phyloP scores from a whole-genome alignment of 805 yeast genomes.

The Nakazawaea siamensis region DNA sequence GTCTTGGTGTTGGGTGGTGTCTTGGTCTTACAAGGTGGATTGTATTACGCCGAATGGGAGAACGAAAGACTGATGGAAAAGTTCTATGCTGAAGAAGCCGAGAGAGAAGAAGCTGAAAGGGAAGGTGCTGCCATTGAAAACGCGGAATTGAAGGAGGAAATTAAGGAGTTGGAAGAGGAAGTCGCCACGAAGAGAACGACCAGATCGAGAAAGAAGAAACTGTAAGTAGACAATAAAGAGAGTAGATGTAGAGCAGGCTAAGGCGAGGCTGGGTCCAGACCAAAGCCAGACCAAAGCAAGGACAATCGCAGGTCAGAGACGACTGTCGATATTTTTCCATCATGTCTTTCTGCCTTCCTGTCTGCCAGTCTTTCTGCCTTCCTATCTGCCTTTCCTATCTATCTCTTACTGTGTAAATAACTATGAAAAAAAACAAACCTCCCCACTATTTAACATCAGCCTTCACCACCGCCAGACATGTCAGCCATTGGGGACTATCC shows the following conservation, averaged over 20 bases:
- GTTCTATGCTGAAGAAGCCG: conserved; percentile 8
- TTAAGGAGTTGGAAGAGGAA: conserved; percentile 2
- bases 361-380: too few species aligned
- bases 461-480: too few species aligned
- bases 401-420: too few species aligned
- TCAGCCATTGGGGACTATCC: conserved; percentile 6
- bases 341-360: too few species aligned
- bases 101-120: conserved; percentile 8
- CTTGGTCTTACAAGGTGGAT: conserved; percentile 77
- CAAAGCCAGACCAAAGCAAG: too few species aligned
- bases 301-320: too few species aligned
- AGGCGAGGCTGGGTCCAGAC: too few species aligned
- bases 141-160: conserved; percentile 9
- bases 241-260: too few species aligned
- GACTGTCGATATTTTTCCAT: too few species aligned
- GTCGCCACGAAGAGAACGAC: background rate
- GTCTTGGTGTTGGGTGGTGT: conserved; percentile 69
- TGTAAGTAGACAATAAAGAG: background rate
- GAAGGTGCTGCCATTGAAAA: conserved; percentile 7
- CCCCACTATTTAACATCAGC: too few species aligned
- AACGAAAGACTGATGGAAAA: conserved; percentile 7
- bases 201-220: conserved; percentile 5
- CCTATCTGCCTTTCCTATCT: too few species aligned
- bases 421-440: too few species aligned
- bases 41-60: conserved; percentile 58